Conservation (phyloP, 805 yeast genomes). For the Saturnispora diversa region DNA sequence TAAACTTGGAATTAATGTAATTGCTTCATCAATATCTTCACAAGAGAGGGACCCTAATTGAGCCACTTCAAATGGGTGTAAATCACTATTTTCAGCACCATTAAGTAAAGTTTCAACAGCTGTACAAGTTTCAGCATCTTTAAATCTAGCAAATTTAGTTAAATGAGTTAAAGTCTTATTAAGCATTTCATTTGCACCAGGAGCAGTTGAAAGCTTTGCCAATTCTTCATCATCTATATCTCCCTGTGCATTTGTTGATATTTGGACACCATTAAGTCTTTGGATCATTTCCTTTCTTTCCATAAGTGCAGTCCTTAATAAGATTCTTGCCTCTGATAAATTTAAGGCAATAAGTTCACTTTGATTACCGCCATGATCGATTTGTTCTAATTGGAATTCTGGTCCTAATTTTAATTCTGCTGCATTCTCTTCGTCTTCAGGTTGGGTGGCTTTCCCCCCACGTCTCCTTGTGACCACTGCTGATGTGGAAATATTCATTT, state of each 20-base stretch:
- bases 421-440: slow-evolving; percentile 90
- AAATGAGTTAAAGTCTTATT: slow-evolving; percentile 87
- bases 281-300: slow-evolving; percentile 54
- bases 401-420: slow-evolving; percentile 82
- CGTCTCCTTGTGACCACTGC: slow-evolving; percentile 81
- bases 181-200: slow-evolving; percentile 78
- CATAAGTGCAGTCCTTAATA: slow-evolving; percentile 82
- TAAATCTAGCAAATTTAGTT: slow-evolving; percentile 78
- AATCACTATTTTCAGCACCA: slow-evolving; percentile 58
- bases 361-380: slow-evolving; percentile 71
- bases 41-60: slow-evolving; percentile 82
- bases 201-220: slow-evolving; percentile 48
- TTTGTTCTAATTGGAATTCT: slow-evolving; percentile 77
- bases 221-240: slow-evolving; percentile 41
- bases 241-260: slow-evolving; percentile 21
- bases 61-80: slow-evolving; percentile 95
- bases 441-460: slow-evolving; percentile 47
- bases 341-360: slow-evolving; percentile 78
- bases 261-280: slow-evolving; percentile 30
- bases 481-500: slow-evolving; percentile 83
- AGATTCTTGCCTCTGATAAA: slow-evolving; percentile 79
- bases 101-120: slow-evolving; percentile 85
- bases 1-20: slow-evolving; percentile 85
- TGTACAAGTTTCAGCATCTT: slow-evolving; percentile 84
- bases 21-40: slow-evolving; percentile 95